Percentiles rank a stretch among this genome's conserved stretches.
phyloP scores from a whole-genome alignment of 331 rosid species.

The Arachis monticola region DNA sequence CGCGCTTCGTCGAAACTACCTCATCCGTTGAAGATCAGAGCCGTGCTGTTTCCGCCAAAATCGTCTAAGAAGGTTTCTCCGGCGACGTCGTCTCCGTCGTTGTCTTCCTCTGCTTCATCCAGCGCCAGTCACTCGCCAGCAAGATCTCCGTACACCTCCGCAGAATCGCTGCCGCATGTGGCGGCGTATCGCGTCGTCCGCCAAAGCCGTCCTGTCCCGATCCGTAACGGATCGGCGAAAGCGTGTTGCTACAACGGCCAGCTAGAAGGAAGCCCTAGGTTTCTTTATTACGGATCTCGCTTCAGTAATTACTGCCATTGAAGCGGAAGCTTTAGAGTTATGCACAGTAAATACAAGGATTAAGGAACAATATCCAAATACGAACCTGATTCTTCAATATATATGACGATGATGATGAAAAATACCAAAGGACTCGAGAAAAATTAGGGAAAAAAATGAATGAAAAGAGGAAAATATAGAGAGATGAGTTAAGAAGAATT shows the following conservation, averaged over 20 bases:
- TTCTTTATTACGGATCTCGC: conserved; percentile 47
- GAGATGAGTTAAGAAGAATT: conserved; percentile 1
- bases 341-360: conserved; percentile 29
- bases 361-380: not conserved
- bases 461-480: not conserved
- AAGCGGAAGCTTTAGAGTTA: conserved; percentile 6
- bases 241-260: conserved; percentile 45
- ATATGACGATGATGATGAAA: conserved; percentile 25
- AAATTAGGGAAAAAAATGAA: not conserved
- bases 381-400: not conserved
- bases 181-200: conserved; percentile 34
- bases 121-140: conserved; percentile 52
- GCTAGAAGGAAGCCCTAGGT: conserved; percentile 46
- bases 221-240: conserved; percentile 42
- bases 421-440: not conserved
- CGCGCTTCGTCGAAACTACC: conserved; percentile 55
- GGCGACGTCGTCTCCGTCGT: conserved; percentile 53
- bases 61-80: conserved; percentile 63
- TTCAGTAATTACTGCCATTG: conserved; percentile 49
- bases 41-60: conserved; percentile 62
- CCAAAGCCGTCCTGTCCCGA: conserved; percentile 23
- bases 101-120: conserved; percentile 46
- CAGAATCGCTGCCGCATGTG: conserved; percentile 49
- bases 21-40: conserved; percentile 69
- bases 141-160: conserved; percentile 50